Evolutionary conservation across 768 basidiomycete genomes (phyloP), one percentile per base, ranked within the genome.

Genomic region (Suillus weaverae): DNA sequence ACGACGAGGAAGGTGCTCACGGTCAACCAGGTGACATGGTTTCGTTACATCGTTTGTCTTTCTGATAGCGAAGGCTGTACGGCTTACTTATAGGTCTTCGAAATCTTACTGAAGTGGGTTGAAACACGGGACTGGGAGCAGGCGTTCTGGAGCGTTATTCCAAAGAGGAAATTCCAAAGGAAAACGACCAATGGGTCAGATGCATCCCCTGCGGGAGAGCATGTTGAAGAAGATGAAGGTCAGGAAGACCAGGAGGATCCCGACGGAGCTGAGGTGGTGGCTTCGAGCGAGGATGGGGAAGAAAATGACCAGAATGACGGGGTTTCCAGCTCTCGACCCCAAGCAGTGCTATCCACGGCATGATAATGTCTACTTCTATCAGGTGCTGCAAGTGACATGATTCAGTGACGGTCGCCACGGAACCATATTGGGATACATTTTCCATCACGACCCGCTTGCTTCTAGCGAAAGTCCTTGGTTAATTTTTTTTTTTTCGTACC

Each of bases 1-100:
- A 84, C 89, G 38, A 95, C 96, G 11, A 88, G 97, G 66, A 99
- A 98, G 72, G 95, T 99, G 38, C 82, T 99, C 67, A 99, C 97
- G 1, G 95, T 99, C 62, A 99, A 99, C 76, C 97, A 98, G 78
- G 86, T 85, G 50, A 54, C 76, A 71, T 60, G 54, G 26, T 36
- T 33, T 51, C 35, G 22, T 43, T 63, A 57, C 60, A 51, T 61
- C 22, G 60, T 36, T 56, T 26, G 57, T 60, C 18, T 64, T 41
- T 32, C 38, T 51, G 54, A 61, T 60, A 13, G 44, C 57, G 39
- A 39, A 41, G 26, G 39, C 56, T 38, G 38, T 57, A 9, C 56
- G 56, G 22, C 38, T 26, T 54, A 54, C 56, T 9, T 64, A 69
- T 60, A 84, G 81, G 90, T 91, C 33, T 92, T 96, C 72, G 94